Evolutionary conservation across 2,329 filamentous ascomycete genomes (phyloP), one percentile per base, ranked within the genome.

Genomic region (Elsinoe ampelina): DNA sequence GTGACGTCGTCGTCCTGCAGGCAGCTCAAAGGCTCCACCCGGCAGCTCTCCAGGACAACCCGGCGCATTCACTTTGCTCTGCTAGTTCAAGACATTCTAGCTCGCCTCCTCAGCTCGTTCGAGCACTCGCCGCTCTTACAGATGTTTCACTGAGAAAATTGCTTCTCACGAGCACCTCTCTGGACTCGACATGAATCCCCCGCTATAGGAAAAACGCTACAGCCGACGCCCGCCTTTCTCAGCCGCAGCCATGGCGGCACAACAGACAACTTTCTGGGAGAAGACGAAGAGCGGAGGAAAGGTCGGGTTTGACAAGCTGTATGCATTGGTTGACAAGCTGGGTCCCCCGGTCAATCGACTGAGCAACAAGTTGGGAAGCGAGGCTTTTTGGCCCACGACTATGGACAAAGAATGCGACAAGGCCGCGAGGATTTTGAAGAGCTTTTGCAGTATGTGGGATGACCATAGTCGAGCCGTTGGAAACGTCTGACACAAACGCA

Each of bases 351-450:
- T 95, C 66, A 95, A 95, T 68, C 83, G 79, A 59, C 71, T 95
- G 19, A 88, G 85, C 13, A 89, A 95, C 72, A 89, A 86, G 71
- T 76, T 95, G 36, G 89, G 89, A 58, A 80, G 79, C 30, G 89
- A 95, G 69, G 84, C 86, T 20, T 92, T 92, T 66, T 93, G 87
- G 87, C 89, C 89, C 2, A 86, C 87, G 32, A 86, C 85, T 1
- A 76, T 95, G 54, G 91, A 95, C 68, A 85, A 86, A 63, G 91
- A 96, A 76, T 87, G 86, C 71, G 89, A 95, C 72, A 95, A 95
- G 74, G 88, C 90, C 47, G 89, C 90, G 58, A 80, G 89, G 57
- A 95, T 95, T 60, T 72, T 96, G 54, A 86, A 89, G 68, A 92
- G 87, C 32, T 96, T 96, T 72, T 95, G 89, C 76, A 88, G 85